Evolutionary conservation across 1,284 basidiomycete genomes (phyloP).

Genomic region (Puccinia hordei): DNA sequence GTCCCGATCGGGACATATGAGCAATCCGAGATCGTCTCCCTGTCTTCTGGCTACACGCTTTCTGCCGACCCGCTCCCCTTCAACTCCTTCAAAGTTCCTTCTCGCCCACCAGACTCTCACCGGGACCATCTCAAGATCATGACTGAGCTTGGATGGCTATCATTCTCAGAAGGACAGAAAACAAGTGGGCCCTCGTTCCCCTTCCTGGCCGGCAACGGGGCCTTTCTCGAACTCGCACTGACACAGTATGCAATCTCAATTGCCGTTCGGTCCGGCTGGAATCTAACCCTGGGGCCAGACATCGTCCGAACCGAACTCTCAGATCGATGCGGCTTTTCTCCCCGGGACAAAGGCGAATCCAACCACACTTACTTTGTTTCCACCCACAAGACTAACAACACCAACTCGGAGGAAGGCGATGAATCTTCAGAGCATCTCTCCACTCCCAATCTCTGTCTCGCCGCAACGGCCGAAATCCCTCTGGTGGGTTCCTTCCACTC

Average conservation of each 20-base stretch:
- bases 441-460: constrained; percentile 51
- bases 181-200: constrained; percentile 90
- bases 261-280: constrained; percentile 71
- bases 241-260: constrained; percentile 80
- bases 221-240: constrained; percentile 83
- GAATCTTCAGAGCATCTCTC: background rate
- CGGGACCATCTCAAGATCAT: constrained; percentile 76
- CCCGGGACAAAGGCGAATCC: constrained; percentile 68
- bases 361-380: constrained; percentile 62
- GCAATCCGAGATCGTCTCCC: constrained; percentile 68
- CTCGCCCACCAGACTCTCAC: constrained; percentile 60
- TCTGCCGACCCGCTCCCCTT: constrained; percentile 22
- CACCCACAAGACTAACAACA: background rate
- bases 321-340: constrained; percentile 86
- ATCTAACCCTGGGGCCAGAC: constrained; percentile 80
- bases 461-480: constrained; percentile 59
- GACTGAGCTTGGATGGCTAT: constrained; percentile 70
- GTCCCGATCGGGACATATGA: constrained; percentile 74
- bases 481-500: constrained; percentile 53
- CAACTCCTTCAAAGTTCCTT: constrained; percentile 56
- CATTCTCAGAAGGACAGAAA: constrained; percentile 73
- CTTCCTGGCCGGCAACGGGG: constrained; percentile 78
- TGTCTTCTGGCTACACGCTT: constrained; percentile 69
- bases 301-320: constrained; percentile 85
- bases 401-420: background rate